Base-by-base conservation (phyloP, 2,329 filamentous ascomycete genomes). In the Bertia moriformis region DNA sequence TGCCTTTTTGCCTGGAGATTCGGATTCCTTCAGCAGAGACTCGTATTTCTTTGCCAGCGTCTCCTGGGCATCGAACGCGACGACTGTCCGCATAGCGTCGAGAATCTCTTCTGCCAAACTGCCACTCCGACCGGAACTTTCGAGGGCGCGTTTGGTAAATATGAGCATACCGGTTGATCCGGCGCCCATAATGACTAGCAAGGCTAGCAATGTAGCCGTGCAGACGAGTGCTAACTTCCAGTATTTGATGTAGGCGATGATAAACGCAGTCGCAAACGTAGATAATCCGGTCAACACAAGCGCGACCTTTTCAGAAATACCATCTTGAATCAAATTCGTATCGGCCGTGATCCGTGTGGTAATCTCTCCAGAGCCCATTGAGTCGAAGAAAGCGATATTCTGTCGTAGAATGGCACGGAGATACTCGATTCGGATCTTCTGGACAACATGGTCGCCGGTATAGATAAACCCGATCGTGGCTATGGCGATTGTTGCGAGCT, bases 161-260 rank as follows among this genome's bases (percentile, higher is more conserved):
- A 78, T 85, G 53, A 93, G 66, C 49, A 94, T 81, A 50, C 85
- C 83, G 3, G 61, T 65, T 3, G 82, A 84, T 13, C 82, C 77
- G 38, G 66, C 62, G 35, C 79, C 84, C 78, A 93, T 91, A 46
- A 81, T 69, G 13, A 83, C 44, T 14, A 85, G 58, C 38, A 96
- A 74, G 2, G 86, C 83, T 32, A 89, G 64, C 44, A 96, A 78
- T 1, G 83, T 86, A 1, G 83, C 88, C 18, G 76, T 70, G 29
- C 94, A 70, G 48, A 98, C 95, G 39, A 95, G 62, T 0, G 91
- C 91, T 46, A 96, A 65, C 58, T 91, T 94, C 85, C 89, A 95
- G 59, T 83, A 93, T 51, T 84, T 83, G 58, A 89, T 60, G 55
- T 94, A 96, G 2, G 83, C 86, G 46, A 98, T 89, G 41, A 95